Evolutionary conservation across 148 eudicot species (phyloP).

Genomic region (Simmondsia chinensis): DNA sequence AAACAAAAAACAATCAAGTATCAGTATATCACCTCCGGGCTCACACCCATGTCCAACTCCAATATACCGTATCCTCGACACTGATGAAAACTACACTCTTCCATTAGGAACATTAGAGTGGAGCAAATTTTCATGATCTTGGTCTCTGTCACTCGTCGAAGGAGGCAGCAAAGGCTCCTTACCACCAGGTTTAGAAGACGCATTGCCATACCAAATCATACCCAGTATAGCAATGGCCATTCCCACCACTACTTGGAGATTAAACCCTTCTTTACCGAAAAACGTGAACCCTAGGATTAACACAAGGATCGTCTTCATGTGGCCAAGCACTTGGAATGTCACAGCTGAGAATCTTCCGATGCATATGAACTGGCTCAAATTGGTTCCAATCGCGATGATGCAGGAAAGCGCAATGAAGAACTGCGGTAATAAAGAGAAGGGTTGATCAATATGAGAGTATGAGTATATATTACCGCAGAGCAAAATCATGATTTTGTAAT

Average conservation of each 20-base stretch:
- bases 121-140: constrained; percentile 21
- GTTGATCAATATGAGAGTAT: constrained; percentile 1
- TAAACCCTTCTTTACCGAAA: constrained; percentile 49
- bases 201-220: constrained; percentile 48
- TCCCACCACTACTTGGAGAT: constrained; percentile 33
- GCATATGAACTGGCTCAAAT: constrained; percentile 56
- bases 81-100: constrained; percentile 9
- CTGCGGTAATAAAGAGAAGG: constrained; percentile 16
- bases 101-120: constrained; percentile 9
- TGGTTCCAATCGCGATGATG: constrained; percentile 43
- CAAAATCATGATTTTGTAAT: no score
- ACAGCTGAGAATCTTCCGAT: constrained; percentile 54
- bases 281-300: constrained; percentile 37
- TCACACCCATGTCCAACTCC: no score
- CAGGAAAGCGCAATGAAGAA: constrained; percentile 37
- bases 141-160: constrained; percentile 15
- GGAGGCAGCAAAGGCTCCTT: constrained; percentile 27
- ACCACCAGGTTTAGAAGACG: constrained; percentile 47
- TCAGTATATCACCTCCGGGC: no score
- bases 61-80: background rate
- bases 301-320: constrained; percentile 49
- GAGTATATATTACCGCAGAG: no score
- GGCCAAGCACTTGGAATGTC: constrained; percentile 52
- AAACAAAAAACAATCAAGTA: no score
- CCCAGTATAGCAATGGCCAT: constrained; percentile 43